Percentiles rank a stretch among this genome's conserved stretches.
phyloP scores from a whole-genome alignment of 2,329 filamentous ascomycete genomes.

The Colletotrichum endophyticum region DNA sequence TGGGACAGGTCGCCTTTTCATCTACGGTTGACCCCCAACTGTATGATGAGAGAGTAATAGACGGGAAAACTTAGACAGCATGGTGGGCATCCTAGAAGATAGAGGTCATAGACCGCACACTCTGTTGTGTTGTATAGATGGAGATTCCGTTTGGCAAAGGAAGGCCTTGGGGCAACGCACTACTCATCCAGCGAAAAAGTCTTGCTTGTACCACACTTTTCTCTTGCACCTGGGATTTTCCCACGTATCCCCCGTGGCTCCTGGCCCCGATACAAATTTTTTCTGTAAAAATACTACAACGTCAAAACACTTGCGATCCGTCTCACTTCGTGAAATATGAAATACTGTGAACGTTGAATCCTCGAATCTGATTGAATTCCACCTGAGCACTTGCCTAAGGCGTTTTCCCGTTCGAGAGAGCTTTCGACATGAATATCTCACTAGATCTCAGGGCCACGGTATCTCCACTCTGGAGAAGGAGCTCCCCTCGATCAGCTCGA shows the following conservation, averaged over 20 bases:
- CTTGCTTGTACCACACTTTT: conserved; percentile 7
- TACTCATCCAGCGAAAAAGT: conserved; percentile 16
- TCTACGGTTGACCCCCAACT: conserved; percentile 9
- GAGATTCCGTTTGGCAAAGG: conserved; percentile 7
- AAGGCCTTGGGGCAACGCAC: not conserved
- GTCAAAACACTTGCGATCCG: not conserved
- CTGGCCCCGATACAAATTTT: conserved; percentile 19
- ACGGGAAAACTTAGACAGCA: conserved; percentile 20
- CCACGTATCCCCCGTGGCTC: conserved; percentile 18
- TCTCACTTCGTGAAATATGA: not conserved
- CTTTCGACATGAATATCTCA: not conserved
- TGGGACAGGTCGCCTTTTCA: conserved; percentile 18
- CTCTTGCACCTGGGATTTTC: not conserved
- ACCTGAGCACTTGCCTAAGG: not conserved
- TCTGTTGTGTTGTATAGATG: conserved; percentile 21
- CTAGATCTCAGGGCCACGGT: not conserved
- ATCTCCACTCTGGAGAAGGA: conserved; percentile 1
- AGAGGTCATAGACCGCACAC: conserved; percentile 20
- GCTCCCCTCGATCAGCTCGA: not conserved
- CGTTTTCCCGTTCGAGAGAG: not conserved
- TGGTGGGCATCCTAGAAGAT: conserved; percentile 18
- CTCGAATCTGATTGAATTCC: rapidly evolving
- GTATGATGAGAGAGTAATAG: conserved; percentile 16
- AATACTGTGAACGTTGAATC: not conserved
- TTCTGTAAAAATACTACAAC: conserved; percentile 24